These are phyloP conservation scores for Mycena galopus DNA, from an alignment of 768 basidiomycete genomes.

Conservation along the genomic window DNA sequence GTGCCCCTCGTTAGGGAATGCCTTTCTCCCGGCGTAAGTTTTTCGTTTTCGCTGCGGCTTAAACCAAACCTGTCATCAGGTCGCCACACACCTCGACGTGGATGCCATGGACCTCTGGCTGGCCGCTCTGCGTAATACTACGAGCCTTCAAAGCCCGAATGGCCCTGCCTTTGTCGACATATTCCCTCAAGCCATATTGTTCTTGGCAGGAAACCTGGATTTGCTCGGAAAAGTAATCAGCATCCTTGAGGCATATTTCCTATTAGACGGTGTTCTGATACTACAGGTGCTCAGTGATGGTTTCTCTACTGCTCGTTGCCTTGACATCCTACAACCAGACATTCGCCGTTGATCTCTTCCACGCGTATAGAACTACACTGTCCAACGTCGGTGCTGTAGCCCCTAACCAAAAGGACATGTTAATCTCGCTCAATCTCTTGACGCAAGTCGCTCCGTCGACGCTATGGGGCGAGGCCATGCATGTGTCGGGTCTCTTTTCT, in stretches of 20 bases:
- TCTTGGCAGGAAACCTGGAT: conserved; percentile 80
- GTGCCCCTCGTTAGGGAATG: conserved; percentile 77
- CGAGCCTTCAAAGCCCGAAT: conserved; percentile 60
- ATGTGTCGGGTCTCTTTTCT: conserved; percentile 80
- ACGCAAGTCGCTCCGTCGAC: conserved; percentile 73
- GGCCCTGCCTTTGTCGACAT: conserved; percentile 72
- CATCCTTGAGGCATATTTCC: conserved; percentile 82
- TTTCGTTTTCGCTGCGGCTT: not conserved
- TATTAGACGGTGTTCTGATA: conserved; percentile 75
- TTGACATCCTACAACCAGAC: conserved; percentile 52
- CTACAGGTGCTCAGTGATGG: conserved; percentile 65
- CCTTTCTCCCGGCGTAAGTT: conserved; percentile 66
- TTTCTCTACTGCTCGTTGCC: not conserved
- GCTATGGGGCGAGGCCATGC: conserved; percentile 81
- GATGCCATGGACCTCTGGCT: conserved; percentile 86
- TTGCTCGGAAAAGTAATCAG: conserved; percentile 74
- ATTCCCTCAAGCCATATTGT: conserved; percentile 70
- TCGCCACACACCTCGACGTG: conserved; percentile 77
- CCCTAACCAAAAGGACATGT: conserved; percentile 72
- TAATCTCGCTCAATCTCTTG: conserved; percentile 70
- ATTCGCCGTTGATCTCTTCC: conserved; percentile 68
- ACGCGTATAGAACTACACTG: conserved; percentile 66
- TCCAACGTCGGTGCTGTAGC: conserved; percentile 57
- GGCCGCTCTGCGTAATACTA: conserved; percentile 74
- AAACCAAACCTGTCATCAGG: conserved; percentile 53